Base-by-base conservation (phyloP, 768 basidiomycete genomes). In the Lactarius indigo region DNA sequence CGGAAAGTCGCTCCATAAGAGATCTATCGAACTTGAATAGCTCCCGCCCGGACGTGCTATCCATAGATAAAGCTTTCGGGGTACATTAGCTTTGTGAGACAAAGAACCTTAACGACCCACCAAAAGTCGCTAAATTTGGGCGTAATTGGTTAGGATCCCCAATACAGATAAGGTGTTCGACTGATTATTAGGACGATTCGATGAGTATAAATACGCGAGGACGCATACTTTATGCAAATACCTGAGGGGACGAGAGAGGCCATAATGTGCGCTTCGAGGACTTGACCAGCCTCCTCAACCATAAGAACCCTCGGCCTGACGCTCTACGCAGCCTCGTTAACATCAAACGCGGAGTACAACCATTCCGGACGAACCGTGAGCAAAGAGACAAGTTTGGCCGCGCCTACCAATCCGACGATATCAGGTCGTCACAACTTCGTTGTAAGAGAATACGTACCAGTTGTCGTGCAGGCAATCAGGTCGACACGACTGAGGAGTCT, bases 221-320 rank as follows among this genome's bases (percentile, higher is more conserved):
- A 18, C 26, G n/a, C 1, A 15, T 52, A 17, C 35, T 23, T 33
- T 1, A 18, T 20, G 44, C 42, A 44, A 30, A 18, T 42, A 68
- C 72, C 72, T 65, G 66, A 84, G 0, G 82, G 81, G 2, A 89
- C 88, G 1, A 91, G 78, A 42, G 81, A 83, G 3, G 83, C 84
- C 6, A 92, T 74, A 18, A 92, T 80, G 68, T 92, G 91, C 3
- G 91, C 87, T 75, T 92, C 91, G 31, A 92, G 80, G 1, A 92
- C 88, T 75, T 93, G 91, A 0, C 91, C 91, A 0, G 91, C 91
- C 73, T 92, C 91, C 74, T 93, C 90, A 0, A 92, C 87, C 58
- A 92, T 76, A 57, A 91, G 73, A 0, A 91, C 83, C 37, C 80
- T 81, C 0, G 90, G 90, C 8, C 73, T 76, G 5, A 91, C 72